Conservation (phyloP, 2,329 filamentous ascomycete genomes). For the Dactylellina leptospora region DNA sequence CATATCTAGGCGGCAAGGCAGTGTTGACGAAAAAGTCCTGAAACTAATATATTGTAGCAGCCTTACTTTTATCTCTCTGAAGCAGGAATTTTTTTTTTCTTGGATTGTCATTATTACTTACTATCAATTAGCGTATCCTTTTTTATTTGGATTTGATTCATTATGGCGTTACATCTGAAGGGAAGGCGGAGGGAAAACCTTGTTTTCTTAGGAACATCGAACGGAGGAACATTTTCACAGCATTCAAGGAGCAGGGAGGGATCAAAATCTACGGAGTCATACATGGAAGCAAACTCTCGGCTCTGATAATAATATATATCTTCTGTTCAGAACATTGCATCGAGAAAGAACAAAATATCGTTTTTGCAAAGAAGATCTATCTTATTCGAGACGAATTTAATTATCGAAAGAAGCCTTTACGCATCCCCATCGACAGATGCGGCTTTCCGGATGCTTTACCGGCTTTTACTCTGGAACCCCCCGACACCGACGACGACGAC, state of each 20-base stretch:
- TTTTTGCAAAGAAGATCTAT: too few relatives aligned
- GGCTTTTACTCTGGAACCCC: slow-evolving; percentile 17
- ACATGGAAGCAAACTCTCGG: too few relatives aligned
- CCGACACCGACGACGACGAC: background rate
- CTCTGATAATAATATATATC: too few relatives aligned
- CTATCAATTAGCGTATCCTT: slow-evolving; percentile 13
- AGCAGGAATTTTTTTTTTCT: background rate
- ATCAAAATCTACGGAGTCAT: too few relatives aligned
- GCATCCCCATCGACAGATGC: background rate
- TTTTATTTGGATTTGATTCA: background rate
- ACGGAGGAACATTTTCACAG: too few relatives aligned
- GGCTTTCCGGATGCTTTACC: background rate
- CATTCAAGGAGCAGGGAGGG: too few relatives aligned
- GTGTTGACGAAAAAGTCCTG: slow-evolving; percentile 48
- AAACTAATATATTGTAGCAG: too few relatives aligned
- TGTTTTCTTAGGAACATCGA: background rate
- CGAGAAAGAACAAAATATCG: too few relatives aligned
- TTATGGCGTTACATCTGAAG: slow-evolving; percentile 1
- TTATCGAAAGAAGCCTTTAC: slow-evolving; percentile 42
- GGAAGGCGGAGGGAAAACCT: background rate
- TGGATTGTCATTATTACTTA: slow-evolving; percentile 4
- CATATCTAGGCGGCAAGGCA: slow-evolving; percentile 47
- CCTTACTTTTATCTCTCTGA: too few relatives aligned
- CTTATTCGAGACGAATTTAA: too few relatives aligned
- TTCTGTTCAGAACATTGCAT: too few relatives aligned